These are phyloP conservation scores for Aristolochia fimbriata DNA, from an alignment of 164 flowering plant species.

Conservation along the genomic window DNA sequence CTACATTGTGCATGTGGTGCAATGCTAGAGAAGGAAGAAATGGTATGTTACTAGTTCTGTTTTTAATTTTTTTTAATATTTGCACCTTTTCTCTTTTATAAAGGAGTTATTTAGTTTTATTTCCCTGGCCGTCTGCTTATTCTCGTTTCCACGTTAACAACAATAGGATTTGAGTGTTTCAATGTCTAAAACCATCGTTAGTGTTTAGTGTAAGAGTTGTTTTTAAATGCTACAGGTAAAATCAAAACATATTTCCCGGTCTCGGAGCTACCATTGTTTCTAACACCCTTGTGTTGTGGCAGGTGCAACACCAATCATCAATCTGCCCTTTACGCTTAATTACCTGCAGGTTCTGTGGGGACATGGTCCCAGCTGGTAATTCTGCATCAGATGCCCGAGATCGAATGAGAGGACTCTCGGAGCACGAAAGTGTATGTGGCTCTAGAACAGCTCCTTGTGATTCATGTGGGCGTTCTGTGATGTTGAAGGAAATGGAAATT, in stretches of 20 bases:
- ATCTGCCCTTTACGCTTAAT: constrained; percentile 66
- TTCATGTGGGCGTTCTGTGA: constrained; percentile 91
- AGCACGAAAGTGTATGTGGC: constrained; percentile 87
- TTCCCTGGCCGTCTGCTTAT: not conserved
- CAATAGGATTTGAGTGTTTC: no score
- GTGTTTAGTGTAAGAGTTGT: not conserved
- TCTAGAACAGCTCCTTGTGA: constrained; percentile 95
- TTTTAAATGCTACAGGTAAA: not conserved
- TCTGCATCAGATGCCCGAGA: constrained; percentile 60
- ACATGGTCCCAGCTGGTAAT: constrained; percentile 85
- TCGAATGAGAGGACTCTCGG: constrained; percentile 67
- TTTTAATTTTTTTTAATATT: no score
- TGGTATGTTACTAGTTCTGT: constrained; percentile 41
- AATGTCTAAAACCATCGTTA: no score
- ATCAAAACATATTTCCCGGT: not conserved
- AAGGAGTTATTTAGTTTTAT: not conserved
- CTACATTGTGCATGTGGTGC: constrained; percentile 74
- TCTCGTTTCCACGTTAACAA: not conserved
- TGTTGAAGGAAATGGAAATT: constrained; percentile 98
- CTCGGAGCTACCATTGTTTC: not conserved
- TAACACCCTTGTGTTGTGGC: constrained; percentile 6
- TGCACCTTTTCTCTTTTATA: not conserved
- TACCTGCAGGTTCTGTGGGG: constrained; percentile 87
- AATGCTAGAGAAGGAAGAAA: constrained; percentile 77
- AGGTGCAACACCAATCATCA: constrained; percentile 86